phyloP scores from a whole-genome alignment of 257 asterid species.

The Pogostemon cablin region DNA sequence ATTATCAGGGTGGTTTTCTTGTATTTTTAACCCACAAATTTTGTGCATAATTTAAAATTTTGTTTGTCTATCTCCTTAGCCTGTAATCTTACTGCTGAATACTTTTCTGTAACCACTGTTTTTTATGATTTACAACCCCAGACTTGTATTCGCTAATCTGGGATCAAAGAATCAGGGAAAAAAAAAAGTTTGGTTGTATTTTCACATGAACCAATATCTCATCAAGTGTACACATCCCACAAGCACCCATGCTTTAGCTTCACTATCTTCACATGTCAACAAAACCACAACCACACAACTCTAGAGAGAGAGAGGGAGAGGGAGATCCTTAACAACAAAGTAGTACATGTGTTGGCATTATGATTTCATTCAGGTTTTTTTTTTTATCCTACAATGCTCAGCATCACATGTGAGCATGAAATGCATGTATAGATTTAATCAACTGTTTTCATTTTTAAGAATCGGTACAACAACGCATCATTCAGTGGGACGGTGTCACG shows the following conservation, averaged over 20 bases:
- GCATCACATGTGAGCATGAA: neutral
- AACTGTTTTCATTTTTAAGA: too few relatives aligned
- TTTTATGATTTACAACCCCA: slow-evolving; percentile 1
- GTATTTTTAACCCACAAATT: slow-evolving; percentile 1
- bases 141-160: neutral
- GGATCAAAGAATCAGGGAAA: neutral
- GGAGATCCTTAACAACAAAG: too few relatives aligned
- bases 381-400: neutral
- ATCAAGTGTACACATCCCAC: too few relatives aligned
- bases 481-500: too few relatives aligned
- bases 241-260: neutral
- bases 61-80: slow-evolving; percentile 11
- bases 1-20: slow-evolving; percentile 26
- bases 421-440: too few relatives aligned
- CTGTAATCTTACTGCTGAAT: slow-evolving; percentile 9
- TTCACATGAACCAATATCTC: neutral
- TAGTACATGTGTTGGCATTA: too few relatives aligned
- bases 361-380: neutral
- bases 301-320: too few relatives aligned
- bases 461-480: too few relatives aligned
- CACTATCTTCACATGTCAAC: neutral
- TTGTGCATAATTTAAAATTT: slow-evolving; percentile 23
- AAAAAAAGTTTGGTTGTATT: neutral
- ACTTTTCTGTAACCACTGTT: slow-evolving; percentile 3
- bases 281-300: neutral